Base-by-base conservation (phyloP, 805 yeast species). In the Kuraishia ogatae region DNA sequence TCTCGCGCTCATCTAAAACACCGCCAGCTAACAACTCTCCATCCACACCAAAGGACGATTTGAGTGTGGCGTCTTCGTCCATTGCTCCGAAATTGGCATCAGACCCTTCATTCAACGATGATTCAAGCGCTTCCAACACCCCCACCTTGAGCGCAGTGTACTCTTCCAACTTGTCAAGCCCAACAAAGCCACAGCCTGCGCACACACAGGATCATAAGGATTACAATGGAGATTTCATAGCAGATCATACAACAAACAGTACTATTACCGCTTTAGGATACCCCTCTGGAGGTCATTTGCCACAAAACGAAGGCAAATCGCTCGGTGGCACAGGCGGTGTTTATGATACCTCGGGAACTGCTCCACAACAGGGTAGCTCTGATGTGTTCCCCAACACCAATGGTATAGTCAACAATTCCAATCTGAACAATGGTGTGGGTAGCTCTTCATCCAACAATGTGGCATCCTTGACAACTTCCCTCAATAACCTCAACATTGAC, bases 101-200 rank as follows among this genome's bases (percentile, higher is more conserved):
- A 3, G 50, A 47, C 5, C 15, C 23, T 23, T 47, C 50, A n/a
- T 23, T 47, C 21, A 20, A 23, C 50, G 50, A 47, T n/a, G 23
- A 47, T 47, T 47, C 50, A 11, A 47, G 26, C 35, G 8, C 35
- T 11, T 49, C 51, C 35, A 49, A 49, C n/a, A 17, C 51, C 28
- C 51, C 51, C 11, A 49, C 51, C 13, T 17, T 49, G 51, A 24
- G 15, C 13, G 49, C 49, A 6, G 22, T 22, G 13, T 22, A 47
- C 15, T 50, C 53, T 21, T 21, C 28, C 20, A 39, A 50, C 53
- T 26, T 11, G 39, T 39, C 53, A 24, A 39, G 19, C 22, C 53
- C 53, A 5, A 20, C 39, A 13, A 39, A 46, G 50, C 53, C 53
- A 46, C 49, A 17, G 22, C 46, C 53, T 5, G 53, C 53, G 15